These are phyloP conservation scores for Yamagishiella unicocca DNA, from an alignment of 139 green algal species.

Conservation along the genomic window DNA sequence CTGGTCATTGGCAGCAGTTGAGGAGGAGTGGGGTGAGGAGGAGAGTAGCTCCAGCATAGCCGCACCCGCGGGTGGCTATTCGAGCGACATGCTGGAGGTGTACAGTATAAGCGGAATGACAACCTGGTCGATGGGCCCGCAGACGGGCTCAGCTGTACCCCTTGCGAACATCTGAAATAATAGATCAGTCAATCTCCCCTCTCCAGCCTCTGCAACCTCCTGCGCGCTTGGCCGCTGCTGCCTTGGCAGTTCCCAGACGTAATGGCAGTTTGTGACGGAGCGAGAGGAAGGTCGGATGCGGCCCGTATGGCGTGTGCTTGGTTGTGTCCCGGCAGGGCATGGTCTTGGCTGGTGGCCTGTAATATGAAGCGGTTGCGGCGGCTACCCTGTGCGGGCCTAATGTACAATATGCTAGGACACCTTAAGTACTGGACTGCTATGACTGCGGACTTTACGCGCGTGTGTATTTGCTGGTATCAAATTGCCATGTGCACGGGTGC, in stretches of 20 bases:
- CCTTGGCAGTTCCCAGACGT: slow-evolving; percentile 19
- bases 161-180: not conserved
- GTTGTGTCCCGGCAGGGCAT: no score
- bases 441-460: no score
- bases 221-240: not conserved
- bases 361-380: no score
- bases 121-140: slow-evolving; percentile 5
- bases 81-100: slow-evolving; percentile 9
- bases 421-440: no score
- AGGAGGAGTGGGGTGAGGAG: slow-evolving; percentile 16
- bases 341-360: no score
- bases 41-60: not conserved
- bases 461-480: no score
- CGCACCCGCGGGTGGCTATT: not conserved
- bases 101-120: slow-evolving; percentile 21
- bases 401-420: no score
- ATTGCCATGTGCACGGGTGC: no score
- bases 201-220: not conserved
- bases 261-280: no score
- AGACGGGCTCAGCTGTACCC: not conserved
- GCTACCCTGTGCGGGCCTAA: no score
- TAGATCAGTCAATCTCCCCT: not conserved
- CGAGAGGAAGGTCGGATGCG: no score
- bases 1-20: slow-evolving; percentile 7
- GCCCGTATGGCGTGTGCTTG: no score